A percentile compares a stretch with the other conserved stretches of the same genome.
Evolutionary conservation across 129 eudicot species (phyloP).

Genomic region (Centaurea solstitialis): DNA sequence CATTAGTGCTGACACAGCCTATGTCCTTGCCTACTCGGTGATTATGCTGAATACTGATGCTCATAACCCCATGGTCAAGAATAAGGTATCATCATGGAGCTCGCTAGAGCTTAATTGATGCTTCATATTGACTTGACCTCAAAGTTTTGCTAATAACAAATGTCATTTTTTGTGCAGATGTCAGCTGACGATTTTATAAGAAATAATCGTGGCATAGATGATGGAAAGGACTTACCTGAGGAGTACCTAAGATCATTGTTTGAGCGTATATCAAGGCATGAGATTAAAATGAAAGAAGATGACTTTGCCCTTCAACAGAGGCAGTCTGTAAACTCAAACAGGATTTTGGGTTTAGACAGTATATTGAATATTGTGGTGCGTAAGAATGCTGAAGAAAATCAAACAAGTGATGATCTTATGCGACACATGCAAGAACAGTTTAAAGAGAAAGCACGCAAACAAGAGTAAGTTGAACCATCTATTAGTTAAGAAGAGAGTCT

Average conservation of each 20-base stretch:
- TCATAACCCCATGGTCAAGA: slow-evolving; percentile 88
- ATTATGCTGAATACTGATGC: slow-evolving; percentile 99
- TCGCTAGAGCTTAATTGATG: slow-evolving; percentile 1
- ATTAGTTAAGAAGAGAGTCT: not conserved
- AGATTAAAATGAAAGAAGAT: slow-evolving; percentile 95
- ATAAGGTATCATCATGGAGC: slow-evolving; percentile 61
- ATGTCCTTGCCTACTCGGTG: slow-evolving; percentile 95
- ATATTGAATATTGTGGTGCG: slow-evolving; percentile 89
- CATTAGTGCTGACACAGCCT: slow-evolving; percentile 97
- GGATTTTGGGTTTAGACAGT: slow-evolving; percentile 75
- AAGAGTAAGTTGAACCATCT: slow-evolving; percentile 68
- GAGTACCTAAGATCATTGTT: slow-evolving; percentile 83
- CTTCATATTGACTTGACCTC: slow-evolving; percentile 1
- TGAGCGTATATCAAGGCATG: slow-evolving; percentile 81
- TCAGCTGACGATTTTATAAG: slow-evolving; percentile 94
- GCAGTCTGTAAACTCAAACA: slow-evolving; percentile 77
- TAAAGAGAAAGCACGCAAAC: slow-evolving; percentile 94
- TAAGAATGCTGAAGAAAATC: slow-evolving; percentile 72
- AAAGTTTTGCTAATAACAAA: slow-evolving; percentile 7
- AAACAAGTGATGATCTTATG: slow-evolving; percentile 83
- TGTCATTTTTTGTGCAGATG: slow-evolving; percentile 58
- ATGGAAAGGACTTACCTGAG: slow-evolving; percentile 98
- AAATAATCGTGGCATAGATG: slow-evolving; percentile 98
- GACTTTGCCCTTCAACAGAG: slow-evolving; percentile 72
- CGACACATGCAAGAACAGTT: slow-evolving; percentile 96